Percentiles rank a stretch among this genome's conserved stretches.
These are phyloP conservation scores for Polymyxa betae DNA, from an alignment of 208 protist genomes.

Conservation along the genomic window DNA sequence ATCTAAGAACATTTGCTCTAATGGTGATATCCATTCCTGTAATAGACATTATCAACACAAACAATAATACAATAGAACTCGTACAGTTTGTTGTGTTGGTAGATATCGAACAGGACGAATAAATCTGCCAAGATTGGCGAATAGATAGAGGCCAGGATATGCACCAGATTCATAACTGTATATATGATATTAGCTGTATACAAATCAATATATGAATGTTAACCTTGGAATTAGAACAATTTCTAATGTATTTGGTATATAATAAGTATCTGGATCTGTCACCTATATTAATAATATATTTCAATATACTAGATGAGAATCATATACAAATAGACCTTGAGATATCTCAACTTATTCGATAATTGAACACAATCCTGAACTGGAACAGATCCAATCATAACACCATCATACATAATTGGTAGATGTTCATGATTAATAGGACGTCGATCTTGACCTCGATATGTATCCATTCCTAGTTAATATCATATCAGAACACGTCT, in stretches of 20 bases:
- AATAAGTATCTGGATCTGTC: not conserved
- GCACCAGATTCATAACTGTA: not conserved
- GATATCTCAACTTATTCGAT: not conserved
- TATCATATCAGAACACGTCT: not conserved
- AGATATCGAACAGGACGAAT: conserved; percentile 16
- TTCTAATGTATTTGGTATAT: conserved; percentile 11
- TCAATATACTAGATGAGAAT: not conserved
- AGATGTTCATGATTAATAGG: not conserved
- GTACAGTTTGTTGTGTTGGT: not conserved
- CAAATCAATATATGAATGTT: not conserved
- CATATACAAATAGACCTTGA: not conserved
- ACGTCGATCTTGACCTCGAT: not conserved
- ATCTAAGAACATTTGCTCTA: conserved; percentile 86
- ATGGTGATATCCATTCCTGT: conserved; percentile 59
- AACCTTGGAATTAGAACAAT: not conserved
- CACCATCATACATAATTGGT: not conserved
- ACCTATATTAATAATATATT: not conserved
- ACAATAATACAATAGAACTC: not conserved
- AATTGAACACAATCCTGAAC: not conserved
- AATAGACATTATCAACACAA: conserved; percentile 39
- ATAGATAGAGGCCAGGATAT: not conserved
- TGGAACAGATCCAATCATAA: conserved; percentile 1
- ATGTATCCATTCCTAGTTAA: not conserved
- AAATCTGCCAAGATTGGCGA: not conserved
- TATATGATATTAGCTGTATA: not conserved